phyloP scores from a whole-genome alignment of 139 green algal species.

The Yamagishiella unicocca region DNA sequence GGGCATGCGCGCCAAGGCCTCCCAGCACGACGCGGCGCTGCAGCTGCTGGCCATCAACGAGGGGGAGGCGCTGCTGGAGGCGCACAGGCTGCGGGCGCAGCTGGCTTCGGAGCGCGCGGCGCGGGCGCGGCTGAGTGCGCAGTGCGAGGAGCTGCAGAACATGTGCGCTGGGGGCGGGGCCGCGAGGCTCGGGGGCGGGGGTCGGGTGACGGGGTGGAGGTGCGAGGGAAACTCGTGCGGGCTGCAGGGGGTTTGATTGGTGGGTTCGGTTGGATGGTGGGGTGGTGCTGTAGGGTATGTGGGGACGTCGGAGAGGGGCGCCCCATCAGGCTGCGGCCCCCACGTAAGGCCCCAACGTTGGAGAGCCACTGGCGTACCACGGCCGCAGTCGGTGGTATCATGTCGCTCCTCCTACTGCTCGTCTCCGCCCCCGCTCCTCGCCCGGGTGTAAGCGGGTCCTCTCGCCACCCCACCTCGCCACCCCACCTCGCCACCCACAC shows the following conservation, averaged over 20 bases:
- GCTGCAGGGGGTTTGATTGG: background rate
- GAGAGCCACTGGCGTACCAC: no score
- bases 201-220: background rate
- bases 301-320: background rate
- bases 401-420: no score
- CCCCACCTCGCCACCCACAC: background rate
- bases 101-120: constrained; percentile 42
- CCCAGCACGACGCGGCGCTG: constrained; percentile 9
- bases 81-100: background rate
- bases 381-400: no score
- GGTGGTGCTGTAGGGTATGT: background rate
- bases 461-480: background rate
- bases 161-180: background rate
- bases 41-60: constrained; percentile 32
- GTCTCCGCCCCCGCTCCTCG: no score
- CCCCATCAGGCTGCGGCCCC: no score
- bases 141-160: constrained; percentile 40
- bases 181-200: no score
- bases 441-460: no score
- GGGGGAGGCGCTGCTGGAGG: constrained; percentile 41
- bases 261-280: background rate
- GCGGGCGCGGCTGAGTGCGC: constrained; percentile 1
- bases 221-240: background rate
- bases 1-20: background rate
- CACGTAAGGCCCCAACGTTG: no score